These are phyloP conservation scores for Phaeosphaeria sp. DNA, from an alignment of 2,329 filamentous ascomycete species.

Conservation along the genomic window DNA sequence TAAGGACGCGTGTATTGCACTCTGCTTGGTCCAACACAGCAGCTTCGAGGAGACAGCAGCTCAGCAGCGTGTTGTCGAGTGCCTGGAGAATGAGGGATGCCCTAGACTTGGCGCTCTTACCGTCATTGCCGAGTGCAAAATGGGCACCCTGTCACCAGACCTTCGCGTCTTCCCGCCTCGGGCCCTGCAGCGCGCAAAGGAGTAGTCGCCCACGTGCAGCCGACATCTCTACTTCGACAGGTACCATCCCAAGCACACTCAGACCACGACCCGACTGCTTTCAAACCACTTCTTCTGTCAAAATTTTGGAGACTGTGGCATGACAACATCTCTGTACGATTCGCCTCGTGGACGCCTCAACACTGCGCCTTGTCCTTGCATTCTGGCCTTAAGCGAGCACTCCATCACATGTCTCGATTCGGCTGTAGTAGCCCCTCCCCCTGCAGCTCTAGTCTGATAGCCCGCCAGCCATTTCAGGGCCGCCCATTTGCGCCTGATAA, in stretches of 20 bases:
- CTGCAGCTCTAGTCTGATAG: neutral
- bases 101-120: neutral
- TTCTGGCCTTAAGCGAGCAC: neutral
- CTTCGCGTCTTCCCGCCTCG: neutral
- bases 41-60: neutral
- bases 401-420: neutral
- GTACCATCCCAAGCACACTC: neutral
- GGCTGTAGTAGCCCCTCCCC: neutral
- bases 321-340: neutral
- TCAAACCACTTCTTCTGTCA: neutral
- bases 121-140: neutral
- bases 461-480: neutral
- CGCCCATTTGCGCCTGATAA: neutral
- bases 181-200: neutral
- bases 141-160: neutral
- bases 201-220: neutral
- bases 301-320: neutral
- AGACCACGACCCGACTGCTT: neutral
- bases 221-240: neutral
- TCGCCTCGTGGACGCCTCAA: neutral
- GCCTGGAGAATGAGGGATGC: neutral
- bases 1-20: neutral
- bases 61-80: neutral
- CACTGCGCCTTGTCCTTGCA: slow-evolving; percentile 1
- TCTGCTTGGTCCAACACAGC: neutral